Evolutionary conservation across 148 eudicot genomes (phyloP).

Genomic region (Gaultheria prostrata): DNA sequence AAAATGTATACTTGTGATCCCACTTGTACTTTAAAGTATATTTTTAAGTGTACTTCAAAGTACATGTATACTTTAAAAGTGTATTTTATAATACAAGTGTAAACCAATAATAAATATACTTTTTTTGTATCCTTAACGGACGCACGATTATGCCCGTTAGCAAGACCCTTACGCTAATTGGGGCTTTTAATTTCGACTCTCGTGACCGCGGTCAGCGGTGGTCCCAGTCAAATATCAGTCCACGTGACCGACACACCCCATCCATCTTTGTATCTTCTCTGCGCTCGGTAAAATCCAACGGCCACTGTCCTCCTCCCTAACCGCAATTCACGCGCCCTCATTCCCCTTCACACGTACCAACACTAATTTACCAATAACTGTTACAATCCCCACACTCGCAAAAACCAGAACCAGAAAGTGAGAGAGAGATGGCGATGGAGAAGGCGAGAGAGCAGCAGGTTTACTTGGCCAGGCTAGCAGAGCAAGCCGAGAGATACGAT

Average conservation of each 20-base stretch:
- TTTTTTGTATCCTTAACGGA: too few relatives aligned
- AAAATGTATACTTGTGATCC: too few relatives aligned
- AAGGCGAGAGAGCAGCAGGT: conserved; percentile 38
- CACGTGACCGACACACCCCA: background rate
- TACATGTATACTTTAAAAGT: too few relatives aligned
- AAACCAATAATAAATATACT: too few relatives aligned
- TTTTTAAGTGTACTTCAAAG: too few relatives aligned
- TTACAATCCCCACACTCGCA: background rate
- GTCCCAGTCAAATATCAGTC: background rate
- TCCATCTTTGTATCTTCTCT: too few relatives aligned
- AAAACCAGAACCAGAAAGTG: background rate
- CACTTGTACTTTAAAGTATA: too few relatives aligned
- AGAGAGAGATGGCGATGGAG: conserved; percentile 25
- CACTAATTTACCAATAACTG: background rate
- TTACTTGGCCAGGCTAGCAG: conserved; percentile 46
- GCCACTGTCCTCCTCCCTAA: background rate
- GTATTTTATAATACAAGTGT: too few relatives aligned
- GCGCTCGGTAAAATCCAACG: background rate
- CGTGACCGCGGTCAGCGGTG: too few relatives aligned
- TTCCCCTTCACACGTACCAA: background rate
- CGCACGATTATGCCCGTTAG: too few relatives aligned
- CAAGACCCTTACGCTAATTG: too few relatives aligned
- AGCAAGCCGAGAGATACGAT: conserved; percentile 50
- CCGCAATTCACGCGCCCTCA: background rate
- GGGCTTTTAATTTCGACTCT: too few relatives aligned